Evolutionary conservation across 345 rosid genomes (phyloP).

Genomic region (Syzygium grande): DNA sequence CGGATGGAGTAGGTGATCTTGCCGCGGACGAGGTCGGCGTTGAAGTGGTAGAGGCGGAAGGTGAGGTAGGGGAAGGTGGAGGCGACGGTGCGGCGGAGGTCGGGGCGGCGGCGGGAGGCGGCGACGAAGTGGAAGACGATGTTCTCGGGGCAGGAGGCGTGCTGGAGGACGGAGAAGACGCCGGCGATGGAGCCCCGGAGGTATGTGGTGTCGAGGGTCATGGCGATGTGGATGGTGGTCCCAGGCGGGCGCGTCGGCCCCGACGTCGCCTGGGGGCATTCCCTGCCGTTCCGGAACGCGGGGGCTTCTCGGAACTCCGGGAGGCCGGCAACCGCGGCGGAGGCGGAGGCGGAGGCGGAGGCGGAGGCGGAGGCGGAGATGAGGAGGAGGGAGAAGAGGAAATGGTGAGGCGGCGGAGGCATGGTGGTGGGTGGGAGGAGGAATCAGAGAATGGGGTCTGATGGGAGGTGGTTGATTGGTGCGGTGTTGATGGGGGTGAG

Average conservation of each 20-base stretch:
- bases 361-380: neutral
- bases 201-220: conserved; percentile 82
- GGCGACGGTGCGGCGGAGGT: conserved; percentile 49
- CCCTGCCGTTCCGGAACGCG: neutral
- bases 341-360: neutral
- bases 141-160: conserved; percentile 81
- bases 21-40: conserved; percentile 44
- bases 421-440: neutral
- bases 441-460: neutral
- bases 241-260: conserved; percentile 2
- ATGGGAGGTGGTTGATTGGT: neutral
- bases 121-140: conserved; percentile 79
- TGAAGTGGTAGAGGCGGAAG: conserved; percentile 69
- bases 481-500: neutral
- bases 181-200: conserved; percentile 91
- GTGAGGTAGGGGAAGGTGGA: conserved; percentile 66
- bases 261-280: neutral
- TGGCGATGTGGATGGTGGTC: conserved; percentile 36
- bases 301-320: conserved; percentile 7
- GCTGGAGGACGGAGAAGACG: conserved; percentile 75
- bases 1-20: conserved; percentile 76
- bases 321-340: neutral
- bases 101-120: conserved; percentile 32
- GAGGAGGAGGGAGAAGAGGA: conserved; percentile 16
- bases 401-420: conserved; percentile 6